Evolutionary conservation across 2,329 filamentous ascomycete species (phyloP).

Genomic region (Hypoxylon sp.): DNA sequence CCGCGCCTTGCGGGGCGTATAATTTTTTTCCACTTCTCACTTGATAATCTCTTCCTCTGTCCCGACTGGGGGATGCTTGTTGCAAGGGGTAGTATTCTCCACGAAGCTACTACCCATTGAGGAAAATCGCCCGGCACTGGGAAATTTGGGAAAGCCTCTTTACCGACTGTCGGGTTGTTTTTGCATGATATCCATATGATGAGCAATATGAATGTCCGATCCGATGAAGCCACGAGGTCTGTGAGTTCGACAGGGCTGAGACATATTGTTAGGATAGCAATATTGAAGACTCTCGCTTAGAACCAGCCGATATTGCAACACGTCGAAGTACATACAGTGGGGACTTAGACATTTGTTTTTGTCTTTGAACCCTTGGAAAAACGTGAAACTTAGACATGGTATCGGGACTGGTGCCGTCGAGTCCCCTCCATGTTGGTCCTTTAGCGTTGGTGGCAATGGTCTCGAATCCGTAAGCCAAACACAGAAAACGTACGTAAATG

Average conservation of each 20-base stretch:
- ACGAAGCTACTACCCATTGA: conserved; percentile 31
- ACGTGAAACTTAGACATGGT: conserved; percentile 32
- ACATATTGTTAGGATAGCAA: conserved; percentile 31
- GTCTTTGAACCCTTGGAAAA: conserved; percentile 23
- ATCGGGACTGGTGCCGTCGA: conserved; percentile 19
- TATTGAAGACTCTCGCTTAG: conserved; percentile 26
- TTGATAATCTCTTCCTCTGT: conserved; percentile 18
- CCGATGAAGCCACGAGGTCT: conserved; percentile 26
- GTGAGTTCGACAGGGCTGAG: conserved; percentile 48
- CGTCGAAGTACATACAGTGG: neutral
- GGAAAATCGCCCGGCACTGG: conserved; percentile 36
- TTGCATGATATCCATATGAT: conserved; percentile 42
- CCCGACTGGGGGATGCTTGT: conserved; percentile 26
- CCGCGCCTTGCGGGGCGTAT: conserved; percentile 21
- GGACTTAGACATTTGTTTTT: neutral
- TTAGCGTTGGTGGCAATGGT: conserved; percentile 27
- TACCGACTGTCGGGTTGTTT: conserved; percentile 34
- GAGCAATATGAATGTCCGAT: conserved; percentile 39
- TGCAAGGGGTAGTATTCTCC: conserved; percentile 33
- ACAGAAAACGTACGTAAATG: neutral
- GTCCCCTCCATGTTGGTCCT: conserved; percentile 13
- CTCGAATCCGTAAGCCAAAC: conserved; percentile 25
- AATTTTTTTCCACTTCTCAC: conserved; percentile 9
- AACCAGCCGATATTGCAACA: conserved; percentile 17
- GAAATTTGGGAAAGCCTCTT: conserved; percentile 37